A percentile compares a stretch with the other conserved stretches of the same genome.
Conservation (phyloP, 2,329 filamentous ascomycete genomes). For the Pseudogymnoascus sp. region DNA sequence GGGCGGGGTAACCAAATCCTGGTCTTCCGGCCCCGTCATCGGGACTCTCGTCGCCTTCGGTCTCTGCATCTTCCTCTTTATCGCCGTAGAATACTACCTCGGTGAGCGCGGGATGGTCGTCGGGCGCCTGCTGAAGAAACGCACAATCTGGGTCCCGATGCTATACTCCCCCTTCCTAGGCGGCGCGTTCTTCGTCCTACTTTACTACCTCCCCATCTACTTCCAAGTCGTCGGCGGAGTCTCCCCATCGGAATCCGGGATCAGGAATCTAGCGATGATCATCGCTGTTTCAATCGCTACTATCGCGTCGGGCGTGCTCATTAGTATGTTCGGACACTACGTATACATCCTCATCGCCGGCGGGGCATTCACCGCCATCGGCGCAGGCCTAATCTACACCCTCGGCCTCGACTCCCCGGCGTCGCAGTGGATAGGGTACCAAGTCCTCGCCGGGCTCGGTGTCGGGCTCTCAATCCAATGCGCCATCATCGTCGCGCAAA, state of each 20-base stretch:
- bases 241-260: constrained; percentile 16
- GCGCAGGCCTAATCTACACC: constrained; percentile 48
- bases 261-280: constrained; percentile 20
- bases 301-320: constrained; percentile 27
- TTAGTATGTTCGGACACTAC: constrained; percentile 29
- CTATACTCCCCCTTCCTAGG: constrained; percentile 14
- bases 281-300: constrained; percentile 25
- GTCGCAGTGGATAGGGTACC: constrained; percentile 48
- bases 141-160: constrained; percentile 32
- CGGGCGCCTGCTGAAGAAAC: background rate
- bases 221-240: constrained; percentile 21
- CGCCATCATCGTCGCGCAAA: constrained; percentile 30
- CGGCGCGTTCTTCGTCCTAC: background rate
- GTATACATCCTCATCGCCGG: constrained; percentile 29
- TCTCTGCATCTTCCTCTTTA: constrained; percentile 24
- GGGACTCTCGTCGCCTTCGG: constrained; percentile 31
- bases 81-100: constrained; percentile 29
- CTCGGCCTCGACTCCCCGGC: constrained; percentile 38
- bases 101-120: constrained; percentile 24
- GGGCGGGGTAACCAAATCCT: constrained; percentile 34
- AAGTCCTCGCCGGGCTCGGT: constrained; percentile 46
- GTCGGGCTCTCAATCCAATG: constrained; percentile 46
- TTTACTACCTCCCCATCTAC: constrained; percentile 22
- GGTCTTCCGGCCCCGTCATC: constrained; percentile 32
- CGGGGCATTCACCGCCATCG: constrained; percentile 24